Base-by-base conservation (phyloP, 768 basidiomycete genomes). In the Pleurotus sapidus region DNA sequence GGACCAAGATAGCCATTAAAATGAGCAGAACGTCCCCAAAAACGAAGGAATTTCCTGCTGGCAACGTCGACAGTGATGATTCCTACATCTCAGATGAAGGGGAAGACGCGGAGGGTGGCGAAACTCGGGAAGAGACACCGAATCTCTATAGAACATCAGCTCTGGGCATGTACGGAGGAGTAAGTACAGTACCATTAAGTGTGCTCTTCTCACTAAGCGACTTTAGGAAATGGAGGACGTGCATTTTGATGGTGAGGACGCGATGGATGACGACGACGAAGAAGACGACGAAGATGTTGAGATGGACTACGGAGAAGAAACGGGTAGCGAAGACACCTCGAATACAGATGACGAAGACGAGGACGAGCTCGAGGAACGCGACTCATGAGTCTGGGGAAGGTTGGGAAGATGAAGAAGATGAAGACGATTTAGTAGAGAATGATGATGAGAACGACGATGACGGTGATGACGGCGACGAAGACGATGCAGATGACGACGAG, bases 141-240 rank as follows among this genome's bases (percentile, higher is more conserved):
- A 94, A 98, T 71, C 74, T 98, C 17, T 98, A 98, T 72, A 88
- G 95, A 46, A 95, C 94, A 70, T 98, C 97, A 1, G 92, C 97
- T 8, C 80, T 99, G 38, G 97, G 95, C 60, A 95, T 98, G 95
- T 94, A 87, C 8, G 87, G 84, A 66, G 93, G 92, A 40, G 92
- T 94, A 75, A 74, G 91, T 81, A 49, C 45, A 40, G 46, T 46
- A 47, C 55, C 62, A 57, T 27, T 62, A 61, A 39, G 39, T 55
- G 57, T 56, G 4, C 43, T 20, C 15, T 23, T 12, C 48, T 57
- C 40, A 59, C 20, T 15, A 42, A 20, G 30, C 20, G 17, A 14
- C 55, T 4, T 25, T 60, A 95, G 91, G 91, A 93, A 68, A 92
- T 93, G 89, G 91, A 93, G 58, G 91, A 91, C 60, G 79, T 81